These are phyloP conservation scores for Colletotrichum lentis DNA, from an alignment of 2,329 filamentous ascomycete species.

Conservation along the genomic window DNA sequence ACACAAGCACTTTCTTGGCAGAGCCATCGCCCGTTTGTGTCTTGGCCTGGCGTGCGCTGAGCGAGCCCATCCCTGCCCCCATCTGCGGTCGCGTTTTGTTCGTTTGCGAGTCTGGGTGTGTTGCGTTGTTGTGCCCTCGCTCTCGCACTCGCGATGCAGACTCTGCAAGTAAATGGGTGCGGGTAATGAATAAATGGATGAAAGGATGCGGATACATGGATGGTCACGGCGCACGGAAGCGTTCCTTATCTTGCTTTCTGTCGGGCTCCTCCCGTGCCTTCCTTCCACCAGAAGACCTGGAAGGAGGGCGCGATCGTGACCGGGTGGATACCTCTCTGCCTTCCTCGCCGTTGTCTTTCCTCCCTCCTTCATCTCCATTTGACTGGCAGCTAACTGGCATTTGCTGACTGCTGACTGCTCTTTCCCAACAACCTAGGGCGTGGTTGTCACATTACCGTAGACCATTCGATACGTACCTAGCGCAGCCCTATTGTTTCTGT, in stretches of 20 bases:
- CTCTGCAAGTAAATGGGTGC: too few relatives aligned
- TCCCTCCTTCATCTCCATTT: not conserved
- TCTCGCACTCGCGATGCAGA: too few relatives aligned
- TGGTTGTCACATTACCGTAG: not conserved
- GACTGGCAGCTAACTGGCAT: too few relatives aligned
- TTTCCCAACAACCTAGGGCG: not conserved
- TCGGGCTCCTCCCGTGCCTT: not conserved
- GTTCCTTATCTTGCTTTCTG: conserved; percentile 3
- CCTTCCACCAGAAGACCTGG: not conserved
- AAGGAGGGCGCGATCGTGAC: conserved; percentile 8
- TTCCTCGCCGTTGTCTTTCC: not conserved
- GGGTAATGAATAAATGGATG: too few relatives aligned
- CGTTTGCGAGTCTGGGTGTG: not conserved
- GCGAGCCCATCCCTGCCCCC: conserved; percentile 21
- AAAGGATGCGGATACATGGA: not conserved
- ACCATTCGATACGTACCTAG: not conserved
- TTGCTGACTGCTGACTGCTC: not conserved
- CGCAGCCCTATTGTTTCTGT: not conserved
- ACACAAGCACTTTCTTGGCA: conserved; percentile 38
- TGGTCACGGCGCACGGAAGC: not conserved
- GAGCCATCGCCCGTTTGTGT: conserved; percentile 29
- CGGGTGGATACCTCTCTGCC: not conserved
- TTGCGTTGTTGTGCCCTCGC: not conserved
- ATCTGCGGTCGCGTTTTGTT: not conserved
- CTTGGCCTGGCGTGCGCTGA: conserved; percentile 26